Evolutionary conservation across 345 rosid species (phyloP), one percentile per base, ranked within the genome.

Genomic region (Populus deltoides): DNA sequence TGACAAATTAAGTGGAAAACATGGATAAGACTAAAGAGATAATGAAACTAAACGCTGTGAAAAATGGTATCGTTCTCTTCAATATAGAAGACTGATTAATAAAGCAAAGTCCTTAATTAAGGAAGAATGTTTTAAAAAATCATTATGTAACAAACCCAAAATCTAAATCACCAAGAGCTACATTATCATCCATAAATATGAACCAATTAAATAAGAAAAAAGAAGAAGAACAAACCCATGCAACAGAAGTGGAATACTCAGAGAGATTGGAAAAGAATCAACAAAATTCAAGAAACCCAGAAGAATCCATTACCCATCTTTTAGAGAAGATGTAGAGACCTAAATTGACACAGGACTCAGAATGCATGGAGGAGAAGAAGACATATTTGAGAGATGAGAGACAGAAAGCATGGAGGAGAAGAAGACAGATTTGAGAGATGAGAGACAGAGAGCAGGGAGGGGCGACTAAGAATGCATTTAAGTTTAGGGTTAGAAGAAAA

Each of bases 241-340:
- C 0, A n/a, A 41, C 9, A 17, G 7, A 5, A 41, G 47, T 10
- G 13, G 13, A 41, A 41, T 41, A 41, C 2, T 41, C 1, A 41
- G 1, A 49, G 8, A 49, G 55, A 49, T 63, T n/a, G 20, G 15
- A 8, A 16, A 39, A 77, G 41, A 79, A 63, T 75, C 10, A 69
- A 31, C 38, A 66, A 74, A 75, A 71, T 55, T 71, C 38, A 49
- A 49, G 55, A 49, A 49, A 16, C 55, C 22, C 20, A 43, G 43
- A 7, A 68, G 20, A 62, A 39, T 1, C 57, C 12, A 75, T 8
- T 73, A 92, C 99, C 85, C 89, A 84, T 83, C 98, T 97, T 84
- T 85, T 92, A 71, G 94, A 91, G 84, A 96, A 93, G 43, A 91
- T 89, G 41, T 89, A 86, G 80, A 96, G 98, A n/a, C 97, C 99